These are phyloP conservation scores for Xerocomus nothofagi DNA, from an alignment of 1,284 basidiomycete species.

Conservation along the genomic window DNA sequence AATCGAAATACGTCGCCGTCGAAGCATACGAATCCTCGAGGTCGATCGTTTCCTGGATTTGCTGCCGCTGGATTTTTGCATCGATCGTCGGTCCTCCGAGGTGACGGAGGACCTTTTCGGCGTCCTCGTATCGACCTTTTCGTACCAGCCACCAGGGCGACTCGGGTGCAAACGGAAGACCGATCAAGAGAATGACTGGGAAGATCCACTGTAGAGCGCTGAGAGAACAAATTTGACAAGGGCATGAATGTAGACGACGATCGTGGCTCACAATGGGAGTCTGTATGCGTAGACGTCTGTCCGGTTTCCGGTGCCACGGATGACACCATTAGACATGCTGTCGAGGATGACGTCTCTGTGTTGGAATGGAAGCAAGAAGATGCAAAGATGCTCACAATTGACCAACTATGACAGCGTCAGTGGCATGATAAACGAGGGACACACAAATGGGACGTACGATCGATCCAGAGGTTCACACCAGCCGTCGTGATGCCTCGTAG, in stretches of 20 bases:
- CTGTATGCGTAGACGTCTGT: constrained; percentile 28
- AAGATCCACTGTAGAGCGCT: constrained; percentile 35
- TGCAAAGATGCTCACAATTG: constrained; percentile 23
- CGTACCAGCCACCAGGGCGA: constrained; percentile 64
- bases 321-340: constrained; percentile 31
- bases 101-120: constrained; percentile 46
- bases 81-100: constrained; percentile 28
- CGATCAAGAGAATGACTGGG: constrained; percentile 25
- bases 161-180: constrained; percentile 50
- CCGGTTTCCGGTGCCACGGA: constrained; percentile 26
- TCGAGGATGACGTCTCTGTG: neutral
- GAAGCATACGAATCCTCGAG: constrained; percentile 30
- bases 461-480: constrained; percentile 32
- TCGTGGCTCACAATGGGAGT: constrained; percentile 27
- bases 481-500: constrained; percentile 32
- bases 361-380: neutral
- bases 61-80: constrained; percentile 18
- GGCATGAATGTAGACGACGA: neutral
- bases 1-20: constrained; percentile 26
- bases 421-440: accelerated
- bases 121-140: constrained; percentile 52
- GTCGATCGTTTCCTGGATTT: constrained; percentile 32
- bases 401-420: constrained; percentile 19
- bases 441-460: constrained; percentile 13
- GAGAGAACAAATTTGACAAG: neutral